Base-by-base conservation (phyloP, 768 basidiomycete species). In the Hygrophorus pudorinus region DNA sequence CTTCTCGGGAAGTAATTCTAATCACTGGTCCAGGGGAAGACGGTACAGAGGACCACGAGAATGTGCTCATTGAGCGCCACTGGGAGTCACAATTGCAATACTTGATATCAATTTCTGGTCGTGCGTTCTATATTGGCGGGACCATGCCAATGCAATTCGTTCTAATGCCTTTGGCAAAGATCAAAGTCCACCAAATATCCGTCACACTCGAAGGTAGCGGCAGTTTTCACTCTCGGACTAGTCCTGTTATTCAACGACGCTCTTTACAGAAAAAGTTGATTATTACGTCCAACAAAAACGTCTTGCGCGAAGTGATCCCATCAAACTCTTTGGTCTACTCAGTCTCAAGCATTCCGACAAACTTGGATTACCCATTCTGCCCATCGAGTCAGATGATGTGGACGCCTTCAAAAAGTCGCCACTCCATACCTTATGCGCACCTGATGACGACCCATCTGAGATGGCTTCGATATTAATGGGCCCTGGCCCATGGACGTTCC, bases 41-140 rank as follows among this genome's bases (percentile, higher is more conserved):
- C 41, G 82, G 87, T 51, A 78, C 76, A n/a, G 92, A 96, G 54
- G 89, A 88, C 43, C 72, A 70, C 0, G 79, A 79, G 49, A 85
- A 78, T 52, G 78, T 97, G 41, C 72, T 88, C 39, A 78, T 97
- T 12, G 85, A 94, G 57, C 70, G 88, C 14, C 78, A 84, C 53
- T 99, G 93, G 94, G 93, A 97, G 46, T 73, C 78, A 39, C 86
- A 94, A 57, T 56, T 91, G 51, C 79, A 83, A 45, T 96, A 93
- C 55, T 66, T 84, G 34, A 78, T 96, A 39, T 73, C 79, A 2
- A 64, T 91, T 10, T 72, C 78, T 12, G 81, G 79, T 4, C 78
- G 83, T 48, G 81, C 77, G 48, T 87, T 92, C 61, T 77, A 81
- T 13, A 76, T 98, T 20, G 93, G 91, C 27, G 85, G 89, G 31